Evolutionary conservation across 345 rosid species (phyloP).

Genomic region (Brassica carinata): DNA sequence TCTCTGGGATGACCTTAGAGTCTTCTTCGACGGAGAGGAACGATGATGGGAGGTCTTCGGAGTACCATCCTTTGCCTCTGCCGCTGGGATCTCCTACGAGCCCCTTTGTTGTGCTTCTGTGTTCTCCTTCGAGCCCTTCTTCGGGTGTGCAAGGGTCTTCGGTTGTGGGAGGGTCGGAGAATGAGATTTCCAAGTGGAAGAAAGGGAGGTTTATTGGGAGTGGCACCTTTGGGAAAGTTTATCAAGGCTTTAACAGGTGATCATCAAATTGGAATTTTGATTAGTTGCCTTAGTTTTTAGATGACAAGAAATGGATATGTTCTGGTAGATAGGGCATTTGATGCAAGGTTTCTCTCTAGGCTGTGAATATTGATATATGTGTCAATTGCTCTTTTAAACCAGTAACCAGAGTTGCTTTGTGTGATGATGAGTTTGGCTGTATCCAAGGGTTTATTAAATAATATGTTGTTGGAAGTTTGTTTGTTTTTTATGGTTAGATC

Average conservation of each 20-base stretch:
- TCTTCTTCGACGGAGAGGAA: constrained; percentile 67
- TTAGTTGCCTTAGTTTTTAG: not conserved
- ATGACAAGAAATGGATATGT: constrained; percentile 2
- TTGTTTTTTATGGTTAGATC: constrained; percentile 8
- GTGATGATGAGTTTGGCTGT: not conserved
- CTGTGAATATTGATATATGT: not conserved
- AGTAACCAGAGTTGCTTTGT: not conserved
- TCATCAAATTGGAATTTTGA: not conserved
- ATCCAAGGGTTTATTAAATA: not conserved
- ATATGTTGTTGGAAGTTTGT: not conserved
- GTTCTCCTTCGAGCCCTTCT: constrained; percentile 81
- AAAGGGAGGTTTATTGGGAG: constrained; percentile 89
- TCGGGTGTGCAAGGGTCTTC: constrained; percentile 50
- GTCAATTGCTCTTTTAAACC: constrained; percentile 1
- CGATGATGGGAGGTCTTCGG: constrained; percentile 65
- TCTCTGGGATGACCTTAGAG: constrained; percentile 55
- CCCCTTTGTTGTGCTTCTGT: constrained; percentile 76
- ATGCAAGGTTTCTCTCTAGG: constrained; percentile 14
- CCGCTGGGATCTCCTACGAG: constrained; percentile 92
- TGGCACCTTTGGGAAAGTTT: constrained; percentile 96
- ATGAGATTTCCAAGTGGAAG: constrained; percentile 66
- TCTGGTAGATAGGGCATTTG: constrained; percentile 4
- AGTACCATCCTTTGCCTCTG: constrained; percentile 81
- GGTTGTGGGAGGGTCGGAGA: constrained; percentile 44
- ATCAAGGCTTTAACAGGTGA: constrained; percentile 91